Percentiles rank a stretch among this genome's conserved stretches.
Conservation (phyloP, 768 basidiomycete species). For the Calocera cornea region DNA sequence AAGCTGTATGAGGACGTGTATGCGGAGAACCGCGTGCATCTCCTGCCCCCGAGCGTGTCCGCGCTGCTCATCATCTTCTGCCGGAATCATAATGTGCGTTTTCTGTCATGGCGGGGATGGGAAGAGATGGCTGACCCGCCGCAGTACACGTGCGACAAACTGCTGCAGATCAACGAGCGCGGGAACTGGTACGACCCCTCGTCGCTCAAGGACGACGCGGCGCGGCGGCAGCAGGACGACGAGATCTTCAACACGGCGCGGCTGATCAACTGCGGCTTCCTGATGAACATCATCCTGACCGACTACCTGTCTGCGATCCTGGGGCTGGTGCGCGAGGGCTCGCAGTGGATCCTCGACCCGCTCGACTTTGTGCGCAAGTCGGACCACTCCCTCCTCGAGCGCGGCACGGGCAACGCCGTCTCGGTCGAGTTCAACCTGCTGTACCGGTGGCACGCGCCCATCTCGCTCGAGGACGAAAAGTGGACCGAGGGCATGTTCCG, state of each 20-base stretch:
- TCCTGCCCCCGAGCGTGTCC: constrained; percentile 66
- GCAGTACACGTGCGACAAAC: constrained; percentile 54
- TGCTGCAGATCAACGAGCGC: constrained; percentile 71
- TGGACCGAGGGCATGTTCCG: constrained; percentile 46
- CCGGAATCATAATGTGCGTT: constrained; percentile 41
- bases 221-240: constrained; percentile 35
- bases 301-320: constrained; percentile 69
- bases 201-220: not conserved
- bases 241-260: constrained; percentile 77
- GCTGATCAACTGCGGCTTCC: constrained; percentile 48
- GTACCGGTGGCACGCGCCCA: constrained; percentile 57
- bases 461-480: constrained; percentile 39
- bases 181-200: constrained; percentile 45
- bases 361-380: constrained; percentile 44
- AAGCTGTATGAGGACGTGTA: constrained; percentile 56
- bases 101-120: no score
- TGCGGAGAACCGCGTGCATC: constrained; percentile 61
- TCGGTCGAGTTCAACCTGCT: constrained; percentile 54
- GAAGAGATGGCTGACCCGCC: not conserved
- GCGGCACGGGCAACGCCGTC: constrained; percentile 30
- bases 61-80: constrained; percentile 73
- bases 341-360: constrained; percentile 55
- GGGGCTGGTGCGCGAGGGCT: constrained; percentile 49
- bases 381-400: constrained; percentile 40
- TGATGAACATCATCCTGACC: constrained; percentile 51